phyloP scores from a whole-genome alignment of 176 grass and related monocot genomes.

The Eleusine indica region DNA sequence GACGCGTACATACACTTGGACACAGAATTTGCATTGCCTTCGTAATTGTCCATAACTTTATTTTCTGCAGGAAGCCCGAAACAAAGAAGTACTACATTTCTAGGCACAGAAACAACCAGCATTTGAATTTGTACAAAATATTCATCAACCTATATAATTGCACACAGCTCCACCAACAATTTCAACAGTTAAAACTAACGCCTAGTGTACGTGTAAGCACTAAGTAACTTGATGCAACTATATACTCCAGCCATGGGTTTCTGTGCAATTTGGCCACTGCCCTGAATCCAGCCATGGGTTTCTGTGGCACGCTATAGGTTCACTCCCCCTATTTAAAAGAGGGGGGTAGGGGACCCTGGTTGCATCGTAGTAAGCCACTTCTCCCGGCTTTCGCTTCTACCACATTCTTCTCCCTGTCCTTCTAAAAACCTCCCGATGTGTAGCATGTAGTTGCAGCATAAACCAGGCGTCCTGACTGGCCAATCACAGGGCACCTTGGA shows the following conservation, averaged over 20 bases:
- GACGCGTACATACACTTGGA: too few relatives aligned
- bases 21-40: too few relatives aligned
- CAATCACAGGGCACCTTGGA: conserved; percentile 34
- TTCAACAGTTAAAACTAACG: neutral
- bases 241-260: conserved; percentile 5
- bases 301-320: neutral
- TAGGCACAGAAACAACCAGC: neutral
- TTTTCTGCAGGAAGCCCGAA: neutral
- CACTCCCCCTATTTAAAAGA: conserved; percentile 53
- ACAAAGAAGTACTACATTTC: neutral
- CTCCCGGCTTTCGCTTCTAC: conserved; percentile 11
- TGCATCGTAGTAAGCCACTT: conserved; percentile 15
- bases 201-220: neutral
- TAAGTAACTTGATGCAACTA: neutral
- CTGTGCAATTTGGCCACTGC: conserved; percentile 35
- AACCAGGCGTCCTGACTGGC: conserved; percentile 13
- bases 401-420: neutral
- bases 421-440: conserved; percentile 1
- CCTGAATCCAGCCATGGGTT: conserved; percentile 12
- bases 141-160: neutral
- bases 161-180: neutral
- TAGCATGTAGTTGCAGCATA: neutral
- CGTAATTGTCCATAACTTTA: too few relatives aligned
- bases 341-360: conserved; percentile 38
- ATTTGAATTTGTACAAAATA: neutral